These are phyloP conservation scores for Diaporthe longicolla DNA, from an alignment of 2,329 filamentous ascomycete species.

Conservation along the genomic window DNA sequence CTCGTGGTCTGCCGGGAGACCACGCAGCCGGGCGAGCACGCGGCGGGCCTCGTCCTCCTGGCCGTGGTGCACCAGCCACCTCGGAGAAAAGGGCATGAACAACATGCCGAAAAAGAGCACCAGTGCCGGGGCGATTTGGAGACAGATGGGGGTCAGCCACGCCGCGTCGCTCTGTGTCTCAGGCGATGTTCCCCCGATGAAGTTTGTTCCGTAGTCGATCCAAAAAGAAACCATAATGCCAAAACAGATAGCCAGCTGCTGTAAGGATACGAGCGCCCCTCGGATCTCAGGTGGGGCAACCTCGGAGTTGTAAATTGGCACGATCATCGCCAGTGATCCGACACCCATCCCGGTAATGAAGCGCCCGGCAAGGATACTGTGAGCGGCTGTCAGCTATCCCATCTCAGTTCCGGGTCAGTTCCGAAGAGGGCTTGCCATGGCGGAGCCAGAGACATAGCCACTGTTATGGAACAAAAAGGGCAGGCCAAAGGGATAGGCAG, in stretches of 20 bases:
- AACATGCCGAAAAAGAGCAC: slow-evolving; percentile 79
- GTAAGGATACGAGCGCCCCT: slow-evolving; percentile 61
- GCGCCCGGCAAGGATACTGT: slow-evolving; percentile 38
- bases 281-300: slow-evolving; percentile 64
- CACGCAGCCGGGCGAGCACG: slow-evolving; percentile 75
- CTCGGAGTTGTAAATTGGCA: slow-evolving; percentile 63
- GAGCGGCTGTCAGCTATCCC: background rate
- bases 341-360: slow-evolving; percentile 73
- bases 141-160: slow-evolving; percentile 80
- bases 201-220: slow-evolving; percentile 76
- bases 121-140: slow-evolving; percentile 78
- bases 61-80: slow-evolving; percentile 80
- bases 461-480: background rate
- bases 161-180: slow-evolving; percentile 74
- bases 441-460: no score
- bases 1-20: slow-evolving; percentile 73
- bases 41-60: slow-evolving; percentile 77
- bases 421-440: no score
- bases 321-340: slow-evolving; percentile 76
- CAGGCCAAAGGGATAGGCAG: background rate
- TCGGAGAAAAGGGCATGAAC: slow-evolving; percentile 84
- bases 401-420: no score
- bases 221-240: slow-evolving; percentile 77
- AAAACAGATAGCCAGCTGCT: slow-evolving; percentile 70
- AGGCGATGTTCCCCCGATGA: slow-evolving; percentile 68